Evolutionary conservation across 495 filamentous ascomycete species (phyloP).

Genomic region (Neohortaea acidophila): DNA sequence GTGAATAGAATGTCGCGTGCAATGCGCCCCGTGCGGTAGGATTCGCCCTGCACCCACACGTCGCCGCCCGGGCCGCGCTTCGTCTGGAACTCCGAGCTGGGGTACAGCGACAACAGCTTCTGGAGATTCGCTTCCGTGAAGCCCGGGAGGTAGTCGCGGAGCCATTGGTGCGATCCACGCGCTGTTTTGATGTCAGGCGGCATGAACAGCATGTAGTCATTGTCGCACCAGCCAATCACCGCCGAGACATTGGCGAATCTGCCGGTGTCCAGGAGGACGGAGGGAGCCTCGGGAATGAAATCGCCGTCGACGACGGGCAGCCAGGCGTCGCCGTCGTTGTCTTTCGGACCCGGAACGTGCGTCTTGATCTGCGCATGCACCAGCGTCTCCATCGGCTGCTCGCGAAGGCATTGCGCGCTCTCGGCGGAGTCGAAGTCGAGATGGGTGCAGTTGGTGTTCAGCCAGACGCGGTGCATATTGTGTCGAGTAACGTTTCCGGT

Average conservation of each 20-base stretch:
- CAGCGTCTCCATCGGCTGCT: background rate
- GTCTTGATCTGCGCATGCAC: background rate
- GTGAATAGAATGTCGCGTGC: slow-evolving; percentile 34
- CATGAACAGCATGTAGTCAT: slow-evolving; percentile 25
- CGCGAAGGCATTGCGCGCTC: background rate
- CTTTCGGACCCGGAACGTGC: background rate
- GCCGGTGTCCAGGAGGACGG: slow-evolving; percentile 23
- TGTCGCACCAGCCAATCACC: slow-evolving; percentile 26
- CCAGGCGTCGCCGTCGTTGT: background rate
- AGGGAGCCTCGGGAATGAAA: slow-evolving; percentile 28
- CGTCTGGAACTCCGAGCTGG: slow-evolving; percentile 24
- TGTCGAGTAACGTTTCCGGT: background rate
- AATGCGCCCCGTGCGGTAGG: slow-evolving; percentile 31
- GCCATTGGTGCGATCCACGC: slow-evolving; percentile 6
- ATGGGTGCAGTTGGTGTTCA: background rate
- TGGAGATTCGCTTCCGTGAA: slow-evolving; percentile 17
- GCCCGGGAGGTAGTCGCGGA: slow-evolving; percentile 18
- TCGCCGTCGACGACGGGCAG: slow-evolving; percentile 30
- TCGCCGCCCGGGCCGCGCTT: background rate
- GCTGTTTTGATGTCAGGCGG: slow-evolving; percentile 9
- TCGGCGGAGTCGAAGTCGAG: background rate
- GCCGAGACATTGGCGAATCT: slow-evolving; percentile 25
- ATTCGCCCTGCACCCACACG: slow-evolving; percentile 26
- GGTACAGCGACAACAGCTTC: slow-evolving; percentile 26
- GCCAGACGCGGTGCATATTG: background rate